Conservation (phyloP, 768 basidiomycete genomes). For the Boletus subcaerulescens region DNA sequence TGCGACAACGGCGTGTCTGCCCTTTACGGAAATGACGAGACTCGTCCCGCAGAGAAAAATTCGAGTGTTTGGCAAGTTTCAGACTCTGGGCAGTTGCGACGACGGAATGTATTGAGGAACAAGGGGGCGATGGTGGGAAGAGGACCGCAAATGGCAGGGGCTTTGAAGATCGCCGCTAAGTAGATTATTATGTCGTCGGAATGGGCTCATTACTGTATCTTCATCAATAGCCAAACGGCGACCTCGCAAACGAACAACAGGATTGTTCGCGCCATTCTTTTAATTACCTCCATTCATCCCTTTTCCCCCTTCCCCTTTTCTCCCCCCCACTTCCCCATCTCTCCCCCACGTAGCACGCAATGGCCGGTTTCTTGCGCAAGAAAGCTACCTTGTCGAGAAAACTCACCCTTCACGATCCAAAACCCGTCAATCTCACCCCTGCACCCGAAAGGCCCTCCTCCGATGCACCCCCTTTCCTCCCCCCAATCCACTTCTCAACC, state of each 20-base stretch:
- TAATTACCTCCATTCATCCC: not conserved
- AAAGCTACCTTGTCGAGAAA: constrained; percentile 33
- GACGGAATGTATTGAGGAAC: constrained; percentile 11
- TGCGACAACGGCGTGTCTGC: constrained; percentile 14
- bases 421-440: not conserved
- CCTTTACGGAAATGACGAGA: constrained; percentile 17
- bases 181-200: constrained; percentile 7
- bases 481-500: constrained; percentile 43
- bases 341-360: constrained; percentile 19
- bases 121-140: not conserved
- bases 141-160: constrained; percentile 10
- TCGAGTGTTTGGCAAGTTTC: not conserved
- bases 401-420: not conserved
- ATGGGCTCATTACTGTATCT: constrained; percentile 2
- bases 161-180: constrained; percentile 20
- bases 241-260: not conserved
- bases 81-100: not conserved
- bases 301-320: not conserved
- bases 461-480: constrained; percentile 28
- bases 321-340: not conserved
- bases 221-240: not conserved
- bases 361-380: constrained; percentile 59
- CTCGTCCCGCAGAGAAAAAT: not conserved
- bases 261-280: constrained; percentile 11
- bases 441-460: not conserved